Percentiles rank a stretch among this genome's conserved stretches.
Conservation (phyloP, 495 filamentous ascomycete genomes). For the Haplographium delicatum region DNA sequence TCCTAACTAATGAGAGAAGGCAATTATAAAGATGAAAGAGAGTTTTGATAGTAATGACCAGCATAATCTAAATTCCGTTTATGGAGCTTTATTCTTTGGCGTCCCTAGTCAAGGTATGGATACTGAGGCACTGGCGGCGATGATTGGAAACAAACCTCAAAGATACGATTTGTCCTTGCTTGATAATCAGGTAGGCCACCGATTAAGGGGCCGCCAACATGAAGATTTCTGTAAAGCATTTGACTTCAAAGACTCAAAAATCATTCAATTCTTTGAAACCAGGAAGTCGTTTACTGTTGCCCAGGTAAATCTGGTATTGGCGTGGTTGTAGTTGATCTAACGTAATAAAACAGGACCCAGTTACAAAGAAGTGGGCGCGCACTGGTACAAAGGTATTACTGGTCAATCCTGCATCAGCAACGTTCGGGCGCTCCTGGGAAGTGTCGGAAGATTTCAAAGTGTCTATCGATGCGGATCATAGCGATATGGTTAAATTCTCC, state of each 20-base stretch:
- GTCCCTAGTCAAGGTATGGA: slow-evolving; percentile 30
- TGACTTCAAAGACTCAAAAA: slow-evolving; percentile 8
- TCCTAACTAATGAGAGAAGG: slow-evolving; percentile 15
- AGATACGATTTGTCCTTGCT: slow-evolving; percentile 14
- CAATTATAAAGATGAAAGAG: slow-evolving; percentile 16
- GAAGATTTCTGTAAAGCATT: slow-evolving; percentile 7
- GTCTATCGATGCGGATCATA: slow-evolving; percentile 10
- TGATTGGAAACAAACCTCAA: slow-evolving; percentile 24
- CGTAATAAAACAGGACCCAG: slow-evolving; percentile 3
- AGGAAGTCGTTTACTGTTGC: slow-evolving; percentile 2
- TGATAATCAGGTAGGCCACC: slow-evolving; percentile 7
- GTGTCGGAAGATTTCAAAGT: slow-evolving; percentile 7
- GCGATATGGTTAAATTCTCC: slow-evolving; percentile 9
- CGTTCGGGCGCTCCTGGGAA: slow-evolving; percentile 1
- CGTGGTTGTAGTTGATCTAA: not conserved
- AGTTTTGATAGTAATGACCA: slow-evolving; percentile 12
- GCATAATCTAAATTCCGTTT: slow-evolving; percentile 10
- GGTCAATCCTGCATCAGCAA: slow-evolving; percentile 8
- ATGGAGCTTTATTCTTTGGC: slow-evolving; percentile 31
- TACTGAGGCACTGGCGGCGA: slow-evolving; percentile 11
- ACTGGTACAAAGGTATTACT: slow-evolving; percentile 5
- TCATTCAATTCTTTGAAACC: slow-evolving; percentile 9
- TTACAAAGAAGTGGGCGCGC: slow-evolving; percentile 7
- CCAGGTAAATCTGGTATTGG: not conserved
- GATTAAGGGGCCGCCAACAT: slow-evolving; percentile 9